Evolutionary conservation across 345 rosid species (phyloP).

Genomic region (Anastatica hierochuntica): DNA sequence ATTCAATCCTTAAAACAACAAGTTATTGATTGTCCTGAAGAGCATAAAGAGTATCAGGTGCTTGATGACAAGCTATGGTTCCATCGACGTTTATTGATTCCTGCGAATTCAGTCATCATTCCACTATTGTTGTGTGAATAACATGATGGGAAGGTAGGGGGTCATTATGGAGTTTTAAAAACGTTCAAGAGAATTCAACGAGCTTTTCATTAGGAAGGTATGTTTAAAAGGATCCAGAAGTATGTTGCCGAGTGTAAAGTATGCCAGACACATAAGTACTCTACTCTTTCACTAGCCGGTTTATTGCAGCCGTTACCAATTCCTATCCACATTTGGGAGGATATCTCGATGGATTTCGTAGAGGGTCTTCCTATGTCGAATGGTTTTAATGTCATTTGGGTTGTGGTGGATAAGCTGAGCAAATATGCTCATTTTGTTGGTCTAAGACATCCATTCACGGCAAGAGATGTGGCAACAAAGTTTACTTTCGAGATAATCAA

Average conservation of each 20-base stretch:
- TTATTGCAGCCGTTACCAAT: not conserved
- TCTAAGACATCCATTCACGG: not conserved
- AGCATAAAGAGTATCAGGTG: not conserved
- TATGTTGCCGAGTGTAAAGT: not conserved
- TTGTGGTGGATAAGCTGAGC: not conserved
- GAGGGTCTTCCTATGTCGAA: not conserved
- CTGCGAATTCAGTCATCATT: not conserved
- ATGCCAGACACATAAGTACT: not conserved
- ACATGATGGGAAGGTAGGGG: not conserved
- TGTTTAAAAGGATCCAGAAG: not conserved
- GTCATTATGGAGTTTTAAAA: not conserved
- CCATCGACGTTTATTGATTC: not conserved
- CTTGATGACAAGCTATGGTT: not conserved
- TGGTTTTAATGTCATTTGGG: not conserved
- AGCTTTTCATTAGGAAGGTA: not conserved
- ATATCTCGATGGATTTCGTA: not conserved
- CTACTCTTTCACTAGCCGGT: not conserved
- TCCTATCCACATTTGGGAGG: not conserved
- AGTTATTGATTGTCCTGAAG: too few relatives aligned
- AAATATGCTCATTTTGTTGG: not conserved
- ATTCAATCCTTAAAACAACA: too few relatives aligned
- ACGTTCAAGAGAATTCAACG: not conserved
- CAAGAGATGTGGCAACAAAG: not conserved
- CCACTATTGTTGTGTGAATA: not conserved
- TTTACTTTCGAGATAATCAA: not conserved